A percentile compares a stretch with the other conserved stretches of the same genome.
These are phyloP conservation scores for Fennellomyces sp. DNA, from an alignment of 371 early-diverging fungal genomes.

Conservation along the genomic window DNA sequence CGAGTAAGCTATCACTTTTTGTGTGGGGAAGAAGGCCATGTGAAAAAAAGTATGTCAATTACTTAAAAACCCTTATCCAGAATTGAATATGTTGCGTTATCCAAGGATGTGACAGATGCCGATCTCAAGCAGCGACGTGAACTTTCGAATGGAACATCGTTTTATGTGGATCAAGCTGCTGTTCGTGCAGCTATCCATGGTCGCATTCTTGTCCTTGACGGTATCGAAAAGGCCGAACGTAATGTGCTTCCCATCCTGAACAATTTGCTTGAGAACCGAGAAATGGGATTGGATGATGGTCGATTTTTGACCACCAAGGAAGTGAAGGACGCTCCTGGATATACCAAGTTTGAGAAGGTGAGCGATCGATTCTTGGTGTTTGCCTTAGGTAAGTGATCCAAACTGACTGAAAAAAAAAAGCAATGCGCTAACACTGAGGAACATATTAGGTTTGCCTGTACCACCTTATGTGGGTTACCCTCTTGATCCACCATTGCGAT, in stretches of 20 bases:
- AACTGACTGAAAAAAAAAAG: neutral
- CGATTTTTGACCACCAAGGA: conserved; percentile 75
- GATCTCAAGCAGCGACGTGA: conserved; percentile 89
- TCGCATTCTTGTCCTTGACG: conserved; percentile 79
- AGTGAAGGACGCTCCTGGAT: conserved; percentile 32
- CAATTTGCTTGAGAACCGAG: conserved; percentile 86
- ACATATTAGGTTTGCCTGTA: conserved; percentile 76
- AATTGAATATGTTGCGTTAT: conserved; percentile 80
- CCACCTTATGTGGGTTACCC: conserved; percentile 82
- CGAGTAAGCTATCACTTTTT: conserved; percentile 35
- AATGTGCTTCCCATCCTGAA: conserved; percentile 88
- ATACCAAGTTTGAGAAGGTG: conserved; percentile 65
- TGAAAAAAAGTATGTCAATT: too few relatives aligned
- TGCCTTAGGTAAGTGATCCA: conserved; percentile 59
- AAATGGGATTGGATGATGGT: conserved; percentile 88
- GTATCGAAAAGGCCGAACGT: conserved; percentile 85
- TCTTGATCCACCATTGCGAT: conserved; percentile 83
- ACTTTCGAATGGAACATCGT: conserved; percentile 70
- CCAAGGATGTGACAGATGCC: conserved; percentile 79
- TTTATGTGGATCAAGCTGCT: conserved; percentile 78
- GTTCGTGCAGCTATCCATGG: conserved; percentile 86
- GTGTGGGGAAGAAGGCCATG: too few relatives aligned
- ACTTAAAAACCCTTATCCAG: conserved; percentile 13
- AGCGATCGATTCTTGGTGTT: conserved; percentile 76
- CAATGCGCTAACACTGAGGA: neutral